Evolutionary conservation across 768 basidiomycete species (phyloP).

Genomic region (Leucocoprinus leucothites): DNA sequence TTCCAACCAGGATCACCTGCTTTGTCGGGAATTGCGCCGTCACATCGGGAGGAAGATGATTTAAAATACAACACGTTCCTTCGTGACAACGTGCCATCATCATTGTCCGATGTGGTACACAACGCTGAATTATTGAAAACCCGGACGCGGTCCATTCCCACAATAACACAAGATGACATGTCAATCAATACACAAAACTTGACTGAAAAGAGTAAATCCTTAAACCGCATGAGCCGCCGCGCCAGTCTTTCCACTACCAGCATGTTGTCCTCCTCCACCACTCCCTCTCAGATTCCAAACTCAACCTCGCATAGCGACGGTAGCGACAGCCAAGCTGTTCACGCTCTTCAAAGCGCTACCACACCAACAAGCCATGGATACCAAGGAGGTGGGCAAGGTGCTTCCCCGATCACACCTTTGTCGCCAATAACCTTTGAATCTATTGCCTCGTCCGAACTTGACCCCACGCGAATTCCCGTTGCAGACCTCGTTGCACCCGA

Average conservation of each 20-base stretch:
- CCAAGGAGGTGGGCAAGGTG: slow-evolving; percentile 9
- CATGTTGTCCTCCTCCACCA: slow-evolving; percentile 5
- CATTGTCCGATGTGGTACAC: neutral
- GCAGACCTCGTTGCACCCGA: slow-evolving; percentile 7
- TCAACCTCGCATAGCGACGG: neutral
- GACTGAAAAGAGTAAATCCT: neutral
- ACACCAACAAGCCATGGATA: neutral
- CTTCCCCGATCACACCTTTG: slow-evolving; percentile 3
- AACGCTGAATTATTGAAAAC: slow-evolving; percentile 1
- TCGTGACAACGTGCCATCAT: slow-evolving; percentile 1
- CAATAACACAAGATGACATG: slow-evolving; percentile 8
- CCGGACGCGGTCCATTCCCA: slow-evolving; percentile 2
- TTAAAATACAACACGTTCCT: neutral
- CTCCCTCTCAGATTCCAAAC: neutral
- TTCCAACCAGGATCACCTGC: neutral
- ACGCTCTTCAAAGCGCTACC: neutral
- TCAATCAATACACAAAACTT: neutral
- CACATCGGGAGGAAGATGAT: neutral
- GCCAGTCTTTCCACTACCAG: slow-evolving; percentile 8
- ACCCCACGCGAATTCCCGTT: slow-evolving; percentile 16
- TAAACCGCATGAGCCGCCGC: neutral
- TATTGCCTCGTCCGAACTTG: slow-evolving; percentile 21
- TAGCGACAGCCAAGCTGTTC: neutral
- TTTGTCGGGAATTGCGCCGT: neutral
- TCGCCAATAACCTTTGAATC: slow-evolving; percentile 6